These are phyloP conservation scores for Carpinus fangiana DNA, from an alignment of 306 rosid genomes.

Conservation along the genomic window DNA sequence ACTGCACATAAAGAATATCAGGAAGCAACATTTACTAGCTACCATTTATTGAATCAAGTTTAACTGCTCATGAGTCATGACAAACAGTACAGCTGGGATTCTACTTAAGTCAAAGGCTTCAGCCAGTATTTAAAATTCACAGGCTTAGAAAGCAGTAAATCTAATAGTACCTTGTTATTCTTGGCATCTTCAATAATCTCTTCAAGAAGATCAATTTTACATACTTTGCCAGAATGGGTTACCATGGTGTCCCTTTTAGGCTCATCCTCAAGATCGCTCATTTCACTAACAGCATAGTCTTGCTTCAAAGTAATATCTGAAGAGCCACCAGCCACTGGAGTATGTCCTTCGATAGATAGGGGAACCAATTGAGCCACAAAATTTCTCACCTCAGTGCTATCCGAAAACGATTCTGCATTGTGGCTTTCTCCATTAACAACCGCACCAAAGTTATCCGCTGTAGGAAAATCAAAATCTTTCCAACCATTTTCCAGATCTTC, in stretches of 20 bases:
- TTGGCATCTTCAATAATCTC: slow-evolving; percentile 76
- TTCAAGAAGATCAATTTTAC: slow-evolving; percentile 64
- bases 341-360: slow-evolving; percentile 21
- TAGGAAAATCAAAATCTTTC: slow-evolving; percentile 23
- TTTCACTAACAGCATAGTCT: slow-evolving; percentile 29
- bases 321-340: slow-evolving; percentile 27
- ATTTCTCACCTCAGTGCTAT: slow-evolving; percentile 27
- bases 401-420: slow-evolving; percentile 22
- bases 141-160: slow-evolving; percentile 15
- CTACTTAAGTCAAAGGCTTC: neutral
- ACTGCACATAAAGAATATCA: neutral
- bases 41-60: neutral
- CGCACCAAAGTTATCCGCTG: slow-evolving; percentile 18
- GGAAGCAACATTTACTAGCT: neutral
- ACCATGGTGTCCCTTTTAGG: slow-evolving; percentile 17
- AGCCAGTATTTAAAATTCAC: neutral
- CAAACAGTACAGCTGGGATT: neutral
- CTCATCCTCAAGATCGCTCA: slow-evolving; percentile 40
- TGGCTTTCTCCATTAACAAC: neutral
- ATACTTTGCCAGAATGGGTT: slow-evolving; percentile 44
- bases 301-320: slow-evolving; percentile 23
- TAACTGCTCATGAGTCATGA: neutral
- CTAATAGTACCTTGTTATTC: slow-evolving; percentile 70
- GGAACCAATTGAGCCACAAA: slow-evolving; percentile 26
- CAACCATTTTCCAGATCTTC: slow-evolving; percentile 19